Percentiles rank a stretch among this genome's conserved stretches.
Conservation (phyloP, 2,329 filamentous ascomycete genomes). For the Akanthomyces muscarius region DNA sequence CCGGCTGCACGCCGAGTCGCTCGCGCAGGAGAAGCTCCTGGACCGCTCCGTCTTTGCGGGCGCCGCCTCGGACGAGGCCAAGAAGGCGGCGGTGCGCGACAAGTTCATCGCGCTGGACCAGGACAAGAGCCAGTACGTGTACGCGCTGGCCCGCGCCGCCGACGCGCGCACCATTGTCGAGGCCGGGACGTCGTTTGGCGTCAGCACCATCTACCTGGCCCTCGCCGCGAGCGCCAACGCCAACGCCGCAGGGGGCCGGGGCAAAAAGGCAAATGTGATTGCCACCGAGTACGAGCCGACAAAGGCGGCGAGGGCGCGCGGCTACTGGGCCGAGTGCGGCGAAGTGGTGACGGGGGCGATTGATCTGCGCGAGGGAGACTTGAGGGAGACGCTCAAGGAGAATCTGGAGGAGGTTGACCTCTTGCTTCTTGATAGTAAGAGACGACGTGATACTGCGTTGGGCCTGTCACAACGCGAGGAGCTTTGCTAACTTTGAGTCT, state of each 20-base stretch:
- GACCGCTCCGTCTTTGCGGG: slow-evolving; percentile 8
- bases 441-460: too few species aligned
- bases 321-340: slow-evolving; percentile 48
- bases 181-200: slow-evolving; percentile 54
- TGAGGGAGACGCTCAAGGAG: slow-evolving; percentile 44
- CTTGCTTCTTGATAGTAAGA: slow-evolving; percentile 55
- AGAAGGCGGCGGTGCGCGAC: slow-evolving; percentile 36
- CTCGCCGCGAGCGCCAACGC: slow-evolving; percentile 46
- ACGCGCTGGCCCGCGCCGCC: slow-evolving; percentile 43
- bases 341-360: slow-evolving; percentile 42
- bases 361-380: slow-evolving; percentile 50
- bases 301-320: slow-evolving; percentile 46
- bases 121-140: slow-evolving; percentile 51
- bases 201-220: slow-evolving; percentile 57
- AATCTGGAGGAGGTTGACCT: slow-evolving; percentile 29
- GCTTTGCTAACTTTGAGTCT: background rate
- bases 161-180: slow-evolving; percentile 49
- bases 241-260: slow-evolving; percentile 1
- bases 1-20: slow-evolving; percentile 21
- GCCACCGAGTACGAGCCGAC: slow-evolving; percentile 52
- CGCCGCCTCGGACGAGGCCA: slow-evolving; percentile 25
- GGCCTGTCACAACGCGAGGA: too few species aligned
- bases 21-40: slow-evolving; percentile 19
- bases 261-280: slow-evolving; percentile 37
- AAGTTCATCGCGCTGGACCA: slow-evolving; percentile 54